Evolutionary conservation across 169 alveolate species (phyloP), one percentile per base, ranked within the genome.

Genomic region (Cryptosporidium ryanae): DNA sequence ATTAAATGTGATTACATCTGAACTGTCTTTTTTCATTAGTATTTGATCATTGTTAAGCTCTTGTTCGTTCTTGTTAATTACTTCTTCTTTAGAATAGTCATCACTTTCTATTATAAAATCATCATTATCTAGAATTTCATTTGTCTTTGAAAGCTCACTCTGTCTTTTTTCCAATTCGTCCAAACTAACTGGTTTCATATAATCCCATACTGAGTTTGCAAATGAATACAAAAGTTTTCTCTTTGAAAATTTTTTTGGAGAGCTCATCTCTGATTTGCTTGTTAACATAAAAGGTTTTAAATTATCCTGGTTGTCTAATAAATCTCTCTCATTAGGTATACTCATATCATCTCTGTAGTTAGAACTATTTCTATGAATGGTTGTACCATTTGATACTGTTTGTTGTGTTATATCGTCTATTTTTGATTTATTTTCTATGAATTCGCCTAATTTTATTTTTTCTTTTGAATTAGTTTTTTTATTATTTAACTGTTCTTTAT

Each of bases 131-230:
- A 21, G 31, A 21, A 0, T 61, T 6, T 59, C 50, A 2, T n/a
- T 15, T 18, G 23, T 34, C 38, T 76, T n/a, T 52, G 43, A 17
- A 38, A 38, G 46, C 8, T 38, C 46, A 52, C 1, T 43, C 57
- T 57, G 67, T 7, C 18, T 55, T 21, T 44, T 61, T 44, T 76
- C 87, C 38, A 55, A 34, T 5, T 76, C 71, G 59, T 76, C 71
- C 43, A 76, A 59, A 44, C 71, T 55, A 21, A 44, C 64, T 18
- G 87, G 87, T 46, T 76, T 76, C 1, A 76, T 59, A 27, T 59
- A 61, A 76, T 76, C 87, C 87, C 87, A 76, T 34, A 76, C 71
- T 44, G 87, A 76, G 15, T 76, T 55, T 31, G 87, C 87, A 44
- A 76, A 44, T 34, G 64, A 55, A 46, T 76, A 76, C 18, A 76